phyloP scores from a whole-genome alignment of 2,329 filamentous ascomycete species.

The Fusarium abutilonis region DNA sequence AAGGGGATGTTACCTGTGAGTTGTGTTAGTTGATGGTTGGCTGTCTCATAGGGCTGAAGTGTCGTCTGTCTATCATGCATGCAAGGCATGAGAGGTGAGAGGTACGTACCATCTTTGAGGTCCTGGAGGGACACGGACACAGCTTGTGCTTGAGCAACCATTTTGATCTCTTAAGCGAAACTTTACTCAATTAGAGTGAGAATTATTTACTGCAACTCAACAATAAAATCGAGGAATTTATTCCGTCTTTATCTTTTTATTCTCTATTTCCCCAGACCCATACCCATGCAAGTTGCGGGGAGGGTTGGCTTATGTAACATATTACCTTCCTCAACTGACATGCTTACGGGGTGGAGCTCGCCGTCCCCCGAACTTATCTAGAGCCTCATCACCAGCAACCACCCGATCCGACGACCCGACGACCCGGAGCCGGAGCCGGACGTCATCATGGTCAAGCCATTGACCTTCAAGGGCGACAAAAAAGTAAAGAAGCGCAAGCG shows the following conservation, averaged over 20 bases:
- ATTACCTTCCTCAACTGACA: constrained; percentile 27
- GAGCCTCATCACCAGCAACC: neutral
- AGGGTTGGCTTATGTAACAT: constrained; percentile 42
- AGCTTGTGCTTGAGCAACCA: constrained; percentile 63
- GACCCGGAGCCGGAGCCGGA: neutral
- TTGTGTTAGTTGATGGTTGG: constrained; percentile 21
- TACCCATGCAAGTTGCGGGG: constrained; percentile 32
- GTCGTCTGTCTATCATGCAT: constrained; percentile 21
- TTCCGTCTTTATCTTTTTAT: constrained; percentile 7
- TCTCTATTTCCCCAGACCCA: constrained; percentile 12
- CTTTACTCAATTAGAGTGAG: neutral
- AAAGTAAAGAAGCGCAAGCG: constrained; percentile 93
- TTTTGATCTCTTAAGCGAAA: constrained; percentile 32
- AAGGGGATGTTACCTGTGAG: constrained; percentile 71
- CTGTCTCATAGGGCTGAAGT: neutral
- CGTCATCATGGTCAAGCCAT: constrained; percentile 79
- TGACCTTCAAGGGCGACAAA: constrained; percentile 97
- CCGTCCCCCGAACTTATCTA: constrained; percentile 43
- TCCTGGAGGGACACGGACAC: constrained; percentile 71
- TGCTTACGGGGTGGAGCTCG: constrained; percentile 46
- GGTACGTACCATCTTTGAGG: constrained; percentile 63
- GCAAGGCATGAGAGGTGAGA: neutral
- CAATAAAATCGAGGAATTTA: constrained; percentile 1
- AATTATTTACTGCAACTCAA: neutral
- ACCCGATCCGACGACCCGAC: neutral